A percentile compares a stretch with the other conserved stretches of the same genome.
phyloP scores from a whole-genome alignment of 371 early-diverging fungal species.

The Mycotypha africana region DNA sequence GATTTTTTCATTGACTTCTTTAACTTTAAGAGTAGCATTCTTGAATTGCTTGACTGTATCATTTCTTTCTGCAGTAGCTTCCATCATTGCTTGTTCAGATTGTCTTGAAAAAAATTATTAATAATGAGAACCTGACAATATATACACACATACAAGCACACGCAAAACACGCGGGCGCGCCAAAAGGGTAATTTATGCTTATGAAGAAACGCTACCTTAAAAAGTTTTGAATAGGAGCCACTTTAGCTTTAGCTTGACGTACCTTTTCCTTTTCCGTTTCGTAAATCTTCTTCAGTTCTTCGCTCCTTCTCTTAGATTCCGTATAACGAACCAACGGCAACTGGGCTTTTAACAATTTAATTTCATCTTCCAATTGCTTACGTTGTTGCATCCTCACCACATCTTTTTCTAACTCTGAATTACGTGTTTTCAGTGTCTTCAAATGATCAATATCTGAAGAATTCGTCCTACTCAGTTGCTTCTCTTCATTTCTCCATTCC shows the following conservation, averaged over 20 bases:
- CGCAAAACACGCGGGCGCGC: too few species aligned
- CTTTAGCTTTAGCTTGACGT: constrained; percentile 30
- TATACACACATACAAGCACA: too few species aligned
- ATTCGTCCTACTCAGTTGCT: constrained; percentile 39
- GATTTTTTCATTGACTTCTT: too few species aligned
- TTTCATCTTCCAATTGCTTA: constrained; percentile 42
- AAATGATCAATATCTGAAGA: constrained; percentile 51
- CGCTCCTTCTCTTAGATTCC: constrained; percentile 51
- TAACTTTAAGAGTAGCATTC: too few species aligned
- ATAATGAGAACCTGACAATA: too few species aligned
- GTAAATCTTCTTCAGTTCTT: constrained; percentile 42
- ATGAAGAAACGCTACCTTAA: too few species aligned
- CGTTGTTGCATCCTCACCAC: constrained; percentile 69
- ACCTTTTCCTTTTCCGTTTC: constrained; percentile 28
- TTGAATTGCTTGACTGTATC: too few species aligned
- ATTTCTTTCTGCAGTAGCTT: too few species aligned
- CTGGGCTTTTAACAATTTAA: constrained; percentile 41
- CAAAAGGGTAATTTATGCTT: too few species aligned
- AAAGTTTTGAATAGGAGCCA: constrained; percentile 33
- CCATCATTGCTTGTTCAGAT: too few species aligned
- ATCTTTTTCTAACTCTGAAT: constrained; percentile 63
- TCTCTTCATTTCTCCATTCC: constrained; percentile 58
- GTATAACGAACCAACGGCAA: constrained; percentile 61
- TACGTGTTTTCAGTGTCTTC: constrained; percentile 51
- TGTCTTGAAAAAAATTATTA: too few species aligned